Evolutionary conservation across 805 yeast genomes (phyloP).

Genomic region (Metschnikowia dekortorum): DNA sequence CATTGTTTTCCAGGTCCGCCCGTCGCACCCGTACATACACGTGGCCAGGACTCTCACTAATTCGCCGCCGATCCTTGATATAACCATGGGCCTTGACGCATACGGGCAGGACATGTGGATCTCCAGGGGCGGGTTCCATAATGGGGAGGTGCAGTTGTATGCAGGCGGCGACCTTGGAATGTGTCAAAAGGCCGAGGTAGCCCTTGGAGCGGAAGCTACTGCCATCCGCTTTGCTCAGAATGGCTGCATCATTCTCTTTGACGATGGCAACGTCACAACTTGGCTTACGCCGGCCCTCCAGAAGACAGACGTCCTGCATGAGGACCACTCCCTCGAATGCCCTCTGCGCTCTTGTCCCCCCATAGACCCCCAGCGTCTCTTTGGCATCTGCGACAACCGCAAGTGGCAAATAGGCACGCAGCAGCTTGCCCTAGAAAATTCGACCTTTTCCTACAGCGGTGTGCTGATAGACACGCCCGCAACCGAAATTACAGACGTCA

Average conservation of each 20-base stretch:
- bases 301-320: neutral
- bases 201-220: neutral
- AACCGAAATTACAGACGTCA: slow-evolving; percentile 6
- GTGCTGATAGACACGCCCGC: neutral
- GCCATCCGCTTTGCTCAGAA: neutral
- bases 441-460: neutral
- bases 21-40: slow-evolving; percentile 23
- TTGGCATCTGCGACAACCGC: neutral
- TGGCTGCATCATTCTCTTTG: neutral
- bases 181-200: neutral
- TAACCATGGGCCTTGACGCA: slow-evolving; percentile 11
- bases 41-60: slow-evolving; percentile 19
- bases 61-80: slow-evolving; percentile 31
- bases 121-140: slow-evolving; percentile 34
- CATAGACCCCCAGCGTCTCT: neutral
- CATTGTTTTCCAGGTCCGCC: slow-evolving; percentile 24
- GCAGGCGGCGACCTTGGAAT: neutral
- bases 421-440: neutral
- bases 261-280: neutral
- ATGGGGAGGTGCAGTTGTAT: slow-evolving; percentile 25
- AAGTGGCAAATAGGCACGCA: neutral
- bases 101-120: slow-evolving; percentile 14
- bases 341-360: too few relatives aligned
- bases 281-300: neutral
- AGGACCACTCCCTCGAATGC: too few relatives aligned